Base-by-base conservation (phyloP, 192 early-diverging fungal genomes). In the Piromyces sp. region DNA sequence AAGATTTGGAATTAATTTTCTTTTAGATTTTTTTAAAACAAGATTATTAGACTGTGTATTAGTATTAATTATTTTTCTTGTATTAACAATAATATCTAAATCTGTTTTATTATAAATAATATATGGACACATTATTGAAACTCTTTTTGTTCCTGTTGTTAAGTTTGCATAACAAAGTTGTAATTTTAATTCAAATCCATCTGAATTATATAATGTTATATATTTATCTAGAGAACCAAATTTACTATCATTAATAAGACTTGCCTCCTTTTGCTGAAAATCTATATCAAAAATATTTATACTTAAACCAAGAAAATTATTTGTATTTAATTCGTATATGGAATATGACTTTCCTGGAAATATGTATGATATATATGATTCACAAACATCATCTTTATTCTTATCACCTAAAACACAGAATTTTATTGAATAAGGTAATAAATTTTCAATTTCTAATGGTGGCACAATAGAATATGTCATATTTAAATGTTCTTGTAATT, bases 381-480 rank as follows among this genome's bases (percentile, higher is more conserved):
- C 26, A 68, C 17, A 68, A 11, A n/a, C n/a, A 28, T 51, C 19
- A 17, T n/a, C 11, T n/a, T n/a, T 68, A 28, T 9, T n/a, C 19
- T 17, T n/a, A 68, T 68, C 51, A n/a, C 6, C 96, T 79, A 91
- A 86, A 17, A 99, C 89, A n/a, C 87, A 87, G 80, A 95, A 94
- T 28, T 90, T 88, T 83, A 96, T 87, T 80, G 95, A 90, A 84
- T 94, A 98, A 0, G 98, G 98, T 33, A 99, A 86, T 29, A 98
- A 86, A 82, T 99, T 99, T 88, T 99, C 98, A 30, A 99, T 88
- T 87, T 95, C 93, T 82, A 93, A 93, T 37, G 96, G 96, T 80
- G 88, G 85, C 9, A 88, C 30, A 4, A 91, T 79, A 82, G 83
- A 82, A 37, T 89, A 86, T 5, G 83, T 87, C 80, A 91, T 78